Evolutionary conservation across 768 basidiomycete genomes (phyloP), one percentile per base, ranked within the genome.

Genomic region (Suillus placidus): DNA sequence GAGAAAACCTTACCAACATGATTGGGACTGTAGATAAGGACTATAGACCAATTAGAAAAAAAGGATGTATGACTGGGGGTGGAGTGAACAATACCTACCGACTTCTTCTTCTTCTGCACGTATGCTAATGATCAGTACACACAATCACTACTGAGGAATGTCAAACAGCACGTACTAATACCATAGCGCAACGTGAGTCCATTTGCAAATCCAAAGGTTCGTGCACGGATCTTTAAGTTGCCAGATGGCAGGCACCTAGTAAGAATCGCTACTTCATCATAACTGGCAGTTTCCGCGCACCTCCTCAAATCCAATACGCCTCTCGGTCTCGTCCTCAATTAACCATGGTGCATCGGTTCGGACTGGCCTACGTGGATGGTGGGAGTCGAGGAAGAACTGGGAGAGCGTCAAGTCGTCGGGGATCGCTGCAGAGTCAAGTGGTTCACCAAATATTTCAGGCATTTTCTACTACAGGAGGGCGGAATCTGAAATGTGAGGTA

Each of bases 371-470:
- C 79, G 61, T 7, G 80, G 76, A 49, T 83, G 78, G 32, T 77
- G 71, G 32, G 71, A 73, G 61, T 85, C 83, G 16, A 91, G 80
- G 60, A 91, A 80, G 73, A 91, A 91, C 74, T 91, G 89, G 13
- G 89, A 84, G 8, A 91, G 79, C 14, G 84, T 85, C 49, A 90
- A 75, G 74, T 90, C 73, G 69, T 90, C 88, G 10, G 89, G 89
- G 60, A 89, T 85, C 38, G 70, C 68, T 61, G 78, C n/a, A n/a
- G n/a, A 79, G 54, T 83, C 70, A 16, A 76, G 63, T 40, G 69
- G 64, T 13, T 66, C 72, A 23, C 72, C 69, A 20, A 69, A 69
- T 70, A 76, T 73, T 64, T 79, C 73, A 43, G 71, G 40, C 71
- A 74, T 73, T 51, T 38, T 30, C 10, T n/a, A 23, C 13, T 58